Percentiles rank a stretch among this genome's conserved stretches.
phyloP scores from a whole-genome alignment of 305 asterid species.

The Fraxinus xanthoxyloides region DNA sequence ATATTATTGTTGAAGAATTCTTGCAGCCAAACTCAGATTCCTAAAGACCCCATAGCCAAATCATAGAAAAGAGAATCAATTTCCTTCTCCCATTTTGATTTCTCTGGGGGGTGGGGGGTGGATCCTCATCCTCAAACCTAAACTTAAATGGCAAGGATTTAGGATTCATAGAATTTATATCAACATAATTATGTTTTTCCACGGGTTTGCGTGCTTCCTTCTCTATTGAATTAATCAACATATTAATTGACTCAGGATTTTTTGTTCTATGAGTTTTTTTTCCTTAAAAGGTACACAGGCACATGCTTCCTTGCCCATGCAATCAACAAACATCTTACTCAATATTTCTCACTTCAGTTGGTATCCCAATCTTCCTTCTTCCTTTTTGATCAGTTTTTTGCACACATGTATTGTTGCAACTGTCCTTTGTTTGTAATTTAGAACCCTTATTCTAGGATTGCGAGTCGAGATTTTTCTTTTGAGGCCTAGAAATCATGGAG shows the following conservation, averaged over 20 bases:
- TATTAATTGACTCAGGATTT: slow-evolving; percentile 4
- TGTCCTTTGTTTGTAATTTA: not conserved
- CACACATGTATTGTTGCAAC: not conserved
- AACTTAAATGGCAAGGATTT: slow-evolving; percentile 45
- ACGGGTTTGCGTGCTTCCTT: not conserved
- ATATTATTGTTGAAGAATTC: not conserved
- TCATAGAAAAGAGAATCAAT: slow-evolving; percentile 39
- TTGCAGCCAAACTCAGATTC: slow-evolving; percentile 26
- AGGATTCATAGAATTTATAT: slow-evolving; percentile 14
- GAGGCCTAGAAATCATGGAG: not conserved
- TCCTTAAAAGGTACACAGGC: not conserved
- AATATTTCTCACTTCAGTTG: not conserved
- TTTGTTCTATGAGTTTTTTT: not conserved
- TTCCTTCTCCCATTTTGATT: slow-evolving; percentile 38
- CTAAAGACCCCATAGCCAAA: slow-evolving; percentile 30
- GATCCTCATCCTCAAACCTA: slow-evolving; percentile 47
- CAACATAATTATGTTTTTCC: slow-evolving; percentile 11
- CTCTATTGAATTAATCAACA: slow-evolving; percentile 1
- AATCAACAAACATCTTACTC: slow-evolving; percentile 24
- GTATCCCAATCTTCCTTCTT: not conserved
- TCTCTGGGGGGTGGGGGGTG: slow-evolving; percentile 25
- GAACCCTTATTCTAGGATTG: not conserved
- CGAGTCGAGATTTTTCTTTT: not conserved
- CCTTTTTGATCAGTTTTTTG: not conserved
- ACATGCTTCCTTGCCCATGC: slow-evolving; percentile 14